Percentiles rank a stretch among this genome's conserved stretches.
Conservation (phyloP, 2,329 filamentous ascomycete species). For the Cladophialophora carrionii region DNA sequence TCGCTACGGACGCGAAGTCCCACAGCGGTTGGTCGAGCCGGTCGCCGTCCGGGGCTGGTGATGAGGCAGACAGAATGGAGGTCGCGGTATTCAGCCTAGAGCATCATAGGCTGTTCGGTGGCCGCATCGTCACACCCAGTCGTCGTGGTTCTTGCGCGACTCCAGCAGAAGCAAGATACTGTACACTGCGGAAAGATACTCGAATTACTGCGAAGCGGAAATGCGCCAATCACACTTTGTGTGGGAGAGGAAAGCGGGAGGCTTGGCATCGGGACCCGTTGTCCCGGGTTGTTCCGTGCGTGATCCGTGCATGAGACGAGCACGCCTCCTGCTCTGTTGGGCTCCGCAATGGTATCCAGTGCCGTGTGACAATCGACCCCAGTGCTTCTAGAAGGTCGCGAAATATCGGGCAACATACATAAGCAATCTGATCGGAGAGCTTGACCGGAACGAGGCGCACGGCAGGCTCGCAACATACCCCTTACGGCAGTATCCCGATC, state of each 20-base stretch:
- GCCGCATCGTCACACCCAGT: neutral
- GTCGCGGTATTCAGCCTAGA: neutral
- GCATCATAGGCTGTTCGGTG: neutral
- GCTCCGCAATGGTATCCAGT: neutral
- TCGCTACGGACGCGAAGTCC: neutral
- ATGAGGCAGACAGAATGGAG: neutral
- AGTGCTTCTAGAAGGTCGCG: slow-evolving; percentile 5
- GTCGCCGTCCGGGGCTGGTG: neutral
- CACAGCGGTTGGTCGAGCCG: neutral
- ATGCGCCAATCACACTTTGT: neutral
- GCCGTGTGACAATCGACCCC: neutral
- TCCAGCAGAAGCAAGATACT: neutral
- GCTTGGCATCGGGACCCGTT: neutral
- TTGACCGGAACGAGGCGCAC: neutral
- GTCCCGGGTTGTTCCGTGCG: neutral
- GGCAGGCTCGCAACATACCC: neutral
- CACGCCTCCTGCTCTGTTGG: neutral
- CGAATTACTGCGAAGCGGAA: neutral
- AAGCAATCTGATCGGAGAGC: neutral
- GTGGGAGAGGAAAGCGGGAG: neutral
- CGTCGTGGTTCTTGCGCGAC: neutral
- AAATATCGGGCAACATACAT: neutral
- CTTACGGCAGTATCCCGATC: neutral
- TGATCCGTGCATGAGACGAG: neutral
- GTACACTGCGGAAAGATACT: too few species aligned